Conservation (phyloP, 2,329 filamentous ascomycete species). For the Botrytis byssoidea region DNA sequence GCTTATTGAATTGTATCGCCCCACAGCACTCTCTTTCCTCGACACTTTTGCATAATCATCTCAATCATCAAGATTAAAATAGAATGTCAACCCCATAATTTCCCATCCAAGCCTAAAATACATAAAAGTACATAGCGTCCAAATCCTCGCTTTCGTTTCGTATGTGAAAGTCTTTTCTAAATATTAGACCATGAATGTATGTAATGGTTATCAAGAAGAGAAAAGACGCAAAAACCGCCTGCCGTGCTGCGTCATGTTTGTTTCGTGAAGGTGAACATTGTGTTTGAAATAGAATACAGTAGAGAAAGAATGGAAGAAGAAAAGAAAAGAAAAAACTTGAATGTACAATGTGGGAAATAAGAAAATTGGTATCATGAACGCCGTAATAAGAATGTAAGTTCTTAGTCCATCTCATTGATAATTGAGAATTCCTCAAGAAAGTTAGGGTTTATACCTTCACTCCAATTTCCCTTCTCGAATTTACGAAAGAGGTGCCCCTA, state of each 20-base stretch:
- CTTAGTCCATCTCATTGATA: background rate
- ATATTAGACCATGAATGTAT: conserved; percentile 9
- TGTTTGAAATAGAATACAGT: background rate
- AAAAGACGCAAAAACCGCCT: background rate
- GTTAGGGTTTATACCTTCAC: background rate
- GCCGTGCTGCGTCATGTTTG: background rate
- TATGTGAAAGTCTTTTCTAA: background rate
- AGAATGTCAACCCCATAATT: background rate
- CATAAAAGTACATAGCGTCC: conserved; percentile 8
- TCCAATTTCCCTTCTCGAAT: conserved; percentile 6
- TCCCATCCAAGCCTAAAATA: background rate
- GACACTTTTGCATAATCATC: background rate
- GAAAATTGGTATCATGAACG: conserved; percentile 7
- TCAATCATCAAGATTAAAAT: background rate
- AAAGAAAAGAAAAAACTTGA: background rate
- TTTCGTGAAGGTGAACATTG: conserved; percentile 5
- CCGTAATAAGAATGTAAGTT: background rate
- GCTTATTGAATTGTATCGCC: background rate
- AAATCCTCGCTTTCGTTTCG: background rate
- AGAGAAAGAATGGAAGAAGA: background rate
- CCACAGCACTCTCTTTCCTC: background rate
- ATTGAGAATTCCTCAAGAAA: background rate
- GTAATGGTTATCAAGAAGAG: background rate
- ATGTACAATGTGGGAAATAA: background rate
- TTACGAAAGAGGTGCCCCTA: background rate